Base-by-base conservation (phyloP, 371 early-diverging fungal genomes). In the Mucor saturninus region DNA sequence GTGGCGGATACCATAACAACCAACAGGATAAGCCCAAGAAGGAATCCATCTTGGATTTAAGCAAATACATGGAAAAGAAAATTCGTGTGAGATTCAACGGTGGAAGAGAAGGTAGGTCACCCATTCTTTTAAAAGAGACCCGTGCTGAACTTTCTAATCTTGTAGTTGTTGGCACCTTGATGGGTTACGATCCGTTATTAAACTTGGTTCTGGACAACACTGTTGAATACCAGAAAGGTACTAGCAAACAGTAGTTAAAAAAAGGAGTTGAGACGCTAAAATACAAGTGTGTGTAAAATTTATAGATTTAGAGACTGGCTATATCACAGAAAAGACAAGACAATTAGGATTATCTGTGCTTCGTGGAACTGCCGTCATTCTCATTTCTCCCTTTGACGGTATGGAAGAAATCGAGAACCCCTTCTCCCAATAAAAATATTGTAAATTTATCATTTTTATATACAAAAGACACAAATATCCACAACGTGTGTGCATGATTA, bases 121-220 rank as follows among this genome's bases (percentile, higher is more conserved):
- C 11, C 11, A 38, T 38, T 38, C 6, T 43, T 43, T 43, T 64
- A 49, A 2, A 38, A 45, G 46, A 28, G 28, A 28, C 15, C 6
- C 21, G 21, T 0, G 21, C 21, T 21, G 21, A 21, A 21, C 21
- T 21, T 21, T 21, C 21, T 21, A 21, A 21, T 45, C n/a, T 14
- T 52, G 6, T 72, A 96, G 98, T 96, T 42, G 85, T 88, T 29
- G 97, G 98, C 57, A 83, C 85, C 10, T 84, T 98, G 61, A 96
- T 94, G 82, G 98, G 97, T 11, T 94, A 85, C 61, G 98, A 98
- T 75, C 96, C 89, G 31, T 84, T 98, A 54, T 75, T 93, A 65
- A 98, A 97, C 75, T 80, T 98, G 54, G 97, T 98, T 1, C 80
- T 98, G 59, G 98, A 98, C 67, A 90, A 97, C 40, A 91, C 95